phyloP scores from a whole-genome alignment of 2,329 filamentous ascomycete genomes.

The Clonostachys rosea region DNA sequence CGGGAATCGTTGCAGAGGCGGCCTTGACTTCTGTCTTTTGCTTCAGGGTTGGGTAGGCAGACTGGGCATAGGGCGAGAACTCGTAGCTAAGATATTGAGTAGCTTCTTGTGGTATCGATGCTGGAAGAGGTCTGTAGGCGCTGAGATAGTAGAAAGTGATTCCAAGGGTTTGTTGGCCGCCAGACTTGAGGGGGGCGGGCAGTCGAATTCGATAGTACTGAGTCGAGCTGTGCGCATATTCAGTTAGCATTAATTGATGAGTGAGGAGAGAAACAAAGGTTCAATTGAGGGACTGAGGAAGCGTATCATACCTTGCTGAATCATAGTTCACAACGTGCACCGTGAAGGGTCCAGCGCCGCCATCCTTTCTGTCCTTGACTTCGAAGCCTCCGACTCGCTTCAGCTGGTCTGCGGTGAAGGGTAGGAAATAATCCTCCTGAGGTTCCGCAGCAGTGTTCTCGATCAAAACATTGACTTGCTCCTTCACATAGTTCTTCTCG shows the following conservation, averaged over 20 bases:
- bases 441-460: conserved; percentile 78
- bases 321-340: conserved; percentile 66
- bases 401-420: conserved; percentile 75
- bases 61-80: conserved; percentile 81
- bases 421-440: conserved; percentile 87
- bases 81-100: conserved; percentile 82
- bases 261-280: background rate
- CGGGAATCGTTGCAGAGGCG: conserved; percentile 69
- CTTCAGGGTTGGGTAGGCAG: conserved; percentile 79
- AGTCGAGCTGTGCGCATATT: conserved; percentile 44
- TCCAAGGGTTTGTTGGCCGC: conserved; percentile 76
- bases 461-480: conserved; percentile 89
- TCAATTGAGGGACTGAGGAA: too few relatives aligned
- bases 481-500: conserved; percentile 87
- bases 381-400: conserved; percentile 79
- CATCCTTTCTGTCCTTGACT: conserved; percentile 86
- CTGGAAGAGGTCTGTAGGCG: conserved; percentile 75
- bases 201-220: conserved; percentile 86
- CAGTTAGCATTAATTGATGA: background rate
- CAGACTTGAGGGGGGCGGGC: conserved; percentile 68
- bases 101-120: conserved; percentile 76
- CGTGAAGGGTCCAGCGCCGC: conserved; percentile 60
- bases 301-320: conserved; percentile 42
- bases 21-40: conserved; percentile 98
- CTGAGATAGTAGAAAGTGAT: conserved; percentile 82